Base-by-base conservation (phyloP, 371 early-diverging fungal species). In the Rhizomucor pusillus region DNA sequence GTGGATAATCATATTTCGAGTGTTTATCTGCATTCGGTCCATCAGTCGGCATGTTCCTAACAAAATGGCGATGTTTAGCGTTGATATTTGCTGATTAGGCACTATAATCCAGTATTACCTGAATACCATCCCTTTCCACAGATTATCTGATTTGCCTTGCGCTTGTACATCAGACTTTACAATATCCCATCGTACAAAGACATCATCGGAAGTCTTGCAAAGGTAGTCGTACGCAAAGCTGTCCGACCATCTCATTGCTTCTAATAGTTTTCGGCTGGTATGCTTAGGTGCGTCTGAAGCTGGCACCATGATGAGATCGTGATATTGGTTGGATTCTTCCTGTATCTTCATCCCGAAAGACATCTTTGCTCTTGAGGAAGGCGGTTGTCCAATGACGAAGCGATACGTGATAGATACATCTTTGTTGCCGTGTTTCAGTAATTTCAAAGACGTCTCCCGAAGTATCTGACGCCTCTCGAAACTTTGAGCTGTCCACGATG, bases 171-270 rank as follows among this genome's bases (percentile, higher is more conserved):
- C 84, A 10, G 47, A 44, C 2, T 58, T 50, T 6, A 85, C 57
- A 4, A 59, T 56, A 56, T 85, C 84, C 77, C 77, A 82, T n/a
- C 84, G 71, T 3, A 81, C 75, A 69, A 83, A 85, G 19, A 83
- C 74, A 55, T 85, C 80, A 35, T 85, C 84, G 11, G 82, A 74
- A 2, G 86, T 81, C 52, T 85, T 85, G 57, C 82, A 60, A 10
- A 85, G 47, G 29, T 77, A 83, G 44, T 83, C 78, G 55, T 76
- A 81, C 13, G 72, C 46, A 50, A 67, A 62, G 13, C 65, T 56
- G 22, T 57, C 58, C 2, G 79, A 67, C 82, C 81, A 83, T 43
- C 67, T 68, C n/a, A 83, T 37, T 0, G 79, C 81, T 37, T 76
- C 71, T 51, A 69, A 76, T 1, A 85, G 48, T 41, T 85, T 85